A percentile compares a stretch with the other conserved stretches of the same genome.
These are phyloP conservation scores for Mortierella antarctica DNA, from an alignment of 192 early-diverging fungal species.

Conservation along the genomic window DNA sequence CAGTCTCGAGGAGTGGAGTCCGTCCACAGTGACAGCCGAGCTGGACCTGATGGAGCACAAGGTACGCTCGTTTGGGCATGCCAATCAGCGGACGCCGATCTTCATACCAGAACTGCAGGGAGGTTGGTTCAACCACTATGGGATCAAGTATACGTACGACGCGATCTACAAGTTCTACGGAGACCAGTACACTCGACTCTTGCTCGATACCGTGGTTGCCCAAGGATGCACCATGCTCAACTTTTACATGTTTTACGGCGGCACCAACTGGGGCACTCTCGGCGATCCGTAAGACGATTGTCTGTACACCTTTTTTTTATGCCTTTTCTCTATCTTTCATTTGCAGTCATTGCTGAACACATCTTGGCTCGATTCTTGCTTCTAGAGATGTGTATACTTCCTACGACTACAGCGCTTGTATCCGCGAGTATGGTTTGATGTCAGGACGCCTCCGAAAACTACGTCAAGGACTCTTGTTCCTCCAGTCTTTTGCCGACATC, in stretches of 20 bases:
- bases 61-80: constrained; percentile 75
- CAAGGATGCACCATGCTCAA: constrained; percentile 74
- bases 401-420: constrained; percentile 82
- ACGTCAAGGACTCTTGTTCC: constrained; percentile 67
- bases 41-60: constrained; percentile 74
- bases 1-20: constrained; percentile 68
- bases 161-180: constrained; percentile 78
- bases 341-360: not conserved
- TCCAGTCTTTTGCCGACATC: constrained; percentile 66
- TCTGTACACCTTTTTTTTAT: not conserved
- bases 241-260: constrained; percentile 82
- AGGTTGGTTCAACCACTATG: constrained; percentile 84
- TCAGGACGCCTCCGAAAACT: constrained; percentile 72
- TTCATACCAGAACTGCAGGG: constrained; percentile 85
- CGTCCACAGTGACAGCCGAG: constrained; percentile 55
- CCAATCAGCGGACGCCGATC: constrained; percentile 71
- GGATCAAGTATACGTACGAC: constrained; percentile 71
- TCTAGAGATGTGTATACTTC: constrained; percentile 78
- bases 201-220: constrained; percentile 70
- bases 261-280: constrained; percentile 83
- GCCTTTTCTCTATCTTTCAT: not conserved
- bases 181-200: constrained; percentile 69
- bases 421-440: constrained; percentile 74
- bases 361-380: not conserved
- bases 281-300: constrained; percentile 67